Evolutionary conservation across 2,329 filamentous ascomycete genomes (phyloP), one percentile per base, ranked within the genome.

Genomic region (Daldinia sp.): DNA sequence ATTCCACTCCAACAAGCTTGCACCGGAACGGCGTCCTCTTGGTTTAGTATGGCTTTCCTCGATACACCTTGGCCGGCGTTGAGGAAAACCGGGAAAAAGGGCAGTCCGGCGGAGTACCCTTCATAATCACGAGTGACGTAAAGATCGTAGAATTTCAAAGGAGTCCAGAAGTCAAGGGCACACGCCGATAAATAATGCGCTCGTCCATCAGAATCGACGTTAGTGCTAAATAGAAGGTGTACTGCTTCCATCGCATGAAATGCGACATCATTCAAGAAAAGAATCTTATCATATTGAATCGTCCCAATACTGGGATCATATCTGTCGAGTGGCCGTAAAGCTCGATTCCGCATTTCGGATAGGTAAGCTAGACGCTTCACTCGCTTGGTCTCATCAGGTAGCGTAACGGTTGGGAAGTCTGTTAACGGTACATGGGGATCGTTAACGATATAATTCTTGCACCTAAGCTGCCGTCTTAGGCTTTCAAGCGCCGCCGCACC

Each of bases 1-100:
- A 93, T 92, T 19, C 91, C 91, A 53, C 90, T 89, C 91, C 90
- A 93, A 76, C 91, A 93, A 66, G 87, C 88, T 69, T 84, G 85
- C 1, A 93, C 90, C 7, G 87, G 83, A 1, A 93, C 90, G 0
- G 89, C 85, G 67, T 89, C 86, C 34, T 75, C 82, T 57, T 86
- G 84, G 0, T 78, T 78, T 1, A 91, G 75, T 15, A 92, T 87
- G 72, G 90, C 89, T 3, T 81, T 79, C 43, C 90, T 82, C 34
- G 83, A 87, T n/a, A 77, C 77, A 0, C 79, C 86, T 11, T 82
- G 74, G 1, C 85, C 85, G 1, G 77, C 79, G 45, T 73, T 76
- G 3, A 85, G 82, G 74, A 91, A 90, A 77, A 87, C 90, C 0
- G 90, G 90, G 74, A 85, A 93, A 61, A 89, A 85, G 1, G 87